phyloP scores from a whole-genome alignment of 2,329 filamentous ascomycete species.

The Stylonectria norvegica region DNA sequence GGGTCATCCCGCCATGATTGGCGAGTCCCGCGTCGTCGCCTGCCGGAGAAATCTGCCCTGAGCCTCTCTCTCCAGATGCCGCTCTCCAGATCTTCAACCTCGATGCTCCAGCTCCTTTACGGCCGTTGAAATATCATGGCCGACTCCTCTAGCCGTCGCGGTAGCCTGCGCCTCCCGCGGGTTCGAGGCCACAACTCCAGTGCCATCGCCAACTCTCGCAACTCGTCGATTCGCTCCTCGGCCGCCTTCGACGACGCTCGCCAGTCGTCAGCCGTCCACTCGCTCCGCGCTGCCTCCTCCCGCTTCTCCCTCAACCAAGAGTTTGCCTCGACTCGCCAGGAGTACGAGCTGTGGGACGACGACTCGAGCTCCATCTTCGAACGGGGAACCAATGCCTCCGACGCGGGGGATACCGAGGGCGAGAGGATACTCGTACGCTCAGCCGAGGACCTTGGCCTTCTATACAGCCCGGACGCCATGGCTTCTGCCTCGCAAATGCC shows the following conservation, averaged over 20 bases:
- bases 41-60: neutral
- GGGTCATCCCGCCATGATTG: conserved; percentile 19
- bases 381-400: conserved; percentile 25
- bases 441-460: conserved; percentile 9
- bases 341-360: conserved; percentile 47
- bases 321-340: conserved; percentile 45
- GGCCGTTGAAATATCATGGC: too few species aligned
- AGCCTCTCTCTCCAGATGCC: conserved; percentile 2
- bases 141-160: conserved; percentile 23
- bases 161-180: conserved; percentile 30
- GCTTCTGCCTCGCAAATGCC: conserved; percentile 3
- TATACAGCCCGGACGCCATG: conserved; percentile 5
- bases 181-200: conserved; percentile 12
- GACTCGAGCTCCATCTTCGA: conserved; percentile 45
- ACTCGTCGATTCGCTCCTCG: conserved; percentile 26
- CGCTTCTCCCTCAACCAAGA: conserved; percentile 47
- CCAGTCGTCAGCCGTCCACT: conserved; percentile 18
- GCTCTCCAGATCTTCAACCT: neutral
- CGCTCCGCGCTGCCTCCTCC: conserved; percentile 37
- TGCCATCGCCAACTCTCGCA: conserved; percentile 11
- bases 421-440: conserved; percentile 14
- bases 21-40: conserved; percentile 15
- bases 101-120: neutral
- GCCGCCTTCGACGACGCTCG: conserved; percentile 21
- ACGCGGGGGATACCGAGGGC: conserved; percentile 17